Base-by-base conservation (phyloP, 2,329 filamentous ascomycete species). In the Cytospora mali region DNA sequence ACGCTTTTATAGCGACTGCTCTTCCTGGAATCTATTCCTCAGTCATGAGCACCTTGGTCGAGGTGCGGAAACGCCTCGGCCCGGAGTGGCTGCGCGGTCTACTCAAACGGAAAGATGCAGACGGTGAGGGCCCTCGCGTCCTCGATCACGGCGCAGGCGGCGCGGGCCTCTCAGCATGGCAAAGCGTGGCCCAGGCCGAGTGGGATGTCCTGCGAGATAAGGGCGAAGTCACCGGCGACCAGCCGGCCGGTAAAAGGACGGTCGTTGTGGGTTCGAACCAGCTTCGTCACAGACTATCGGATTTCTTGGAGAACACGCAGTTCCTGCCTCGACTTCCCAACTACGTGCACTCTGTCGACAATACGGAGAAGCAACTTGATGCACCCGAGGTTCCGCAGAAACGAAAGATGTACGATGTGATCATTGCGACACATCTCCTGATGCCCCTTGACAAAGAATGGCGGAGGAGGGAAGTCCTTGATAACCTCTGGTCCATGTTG, bases 281-380 rank as follows among this genome's bases (percentile, higher is more conserved):
- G 2, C 80, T 99, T 29, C 87, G 93, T 21, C 81, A 90, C 61
- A 89, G 93, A 33, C 81, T 92, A 27, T 92, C 92, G 67, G 81
- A 80, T 21, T 84, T 98, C 66, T 79, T 99, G 14, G 84, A 96
- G 42, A 89, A 97, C 73, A 98, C 95, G 0, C 96, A 91, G 0
- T 97, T 99, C 72, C 81, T 99, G 9, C 93, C 94, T 9, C 88
- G 93, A 4, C 79, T 98, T n/a, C 95, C 95, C 0, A 92, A 98
- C 71, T 93, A 94, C 67, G 76, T 92, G 28, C 88, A 89, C 71
- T 84, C 85, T 1, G 80, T 83, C 25, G 80, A 88, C 62, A 84
- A 85, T 55, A 80, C 83, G 11, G 81, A 85, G 21, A 79, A 80
- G 62, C 82, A 84, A 39, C 73, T 91, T 6, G 85, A 91, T 61